These are phyloP conservation scores for Phytophthora melonis DNA, from an alignment of 352 stramenopile species.

Conservation along the genomic window DNA sequence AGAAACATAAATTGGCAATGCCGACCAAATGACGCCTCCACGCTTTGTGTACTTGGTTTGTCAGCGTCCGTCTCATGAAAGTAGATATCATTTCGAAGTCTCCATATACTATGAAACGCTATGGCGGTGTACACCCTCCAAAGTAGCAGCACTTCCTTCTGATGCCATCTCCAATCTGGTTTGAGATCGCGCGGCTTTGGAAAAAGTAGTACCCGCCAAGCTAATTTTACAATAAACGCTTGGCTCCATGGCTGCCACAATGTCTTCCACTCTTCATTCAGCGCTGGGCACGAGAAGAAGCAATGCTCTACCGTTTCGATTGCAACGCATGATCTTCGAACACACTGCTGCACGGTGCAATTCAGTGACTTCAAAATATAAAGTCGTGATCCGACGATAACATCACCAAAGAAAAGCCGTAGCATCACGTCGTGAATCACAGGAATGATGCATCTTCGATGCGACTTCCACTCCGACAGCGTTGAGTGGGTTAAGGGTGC, in stretches of 20 bases:
- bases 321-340: slow-evolving; percentile 6
- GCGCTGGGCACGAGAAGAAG: slow-evolving; percentile 6
- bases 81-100: no score
- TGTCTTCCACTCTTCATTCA: neutral
- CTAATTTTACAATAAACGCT: neutral
- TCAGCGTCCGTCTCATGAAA: no score
- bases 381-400: slow-evolving; percentile 3
- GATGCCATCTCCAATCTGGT: no score
- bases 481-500: neutral
- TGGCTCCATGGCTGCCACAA: slow-evolving; percentile 2
- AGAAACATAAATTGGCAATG: no score
- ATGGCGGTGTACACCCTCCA: no score
- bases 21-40: no score
- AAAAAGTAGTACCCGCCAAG: neutral
- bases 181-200: neutral
- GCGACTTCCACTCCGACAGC: no score
- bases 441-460: neutral
- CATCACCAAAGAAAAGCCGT: neutral
- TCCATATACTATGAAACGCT: no score
- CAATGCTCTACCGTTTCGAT: slow-evolving; percentile 16
- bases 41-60: no score
- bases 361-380: slow-evolving; percentile 7
- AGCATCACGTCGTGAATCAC: neutral
- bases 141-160: no score
- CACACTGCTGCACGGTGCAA: neutral